A percentile compares a stretch with the other conserved stretches of the same genome.
phyloP scores from a whole-genome alignment of 1,139 yeast genomes.

The Suhomyces panamericanus region DNA sequence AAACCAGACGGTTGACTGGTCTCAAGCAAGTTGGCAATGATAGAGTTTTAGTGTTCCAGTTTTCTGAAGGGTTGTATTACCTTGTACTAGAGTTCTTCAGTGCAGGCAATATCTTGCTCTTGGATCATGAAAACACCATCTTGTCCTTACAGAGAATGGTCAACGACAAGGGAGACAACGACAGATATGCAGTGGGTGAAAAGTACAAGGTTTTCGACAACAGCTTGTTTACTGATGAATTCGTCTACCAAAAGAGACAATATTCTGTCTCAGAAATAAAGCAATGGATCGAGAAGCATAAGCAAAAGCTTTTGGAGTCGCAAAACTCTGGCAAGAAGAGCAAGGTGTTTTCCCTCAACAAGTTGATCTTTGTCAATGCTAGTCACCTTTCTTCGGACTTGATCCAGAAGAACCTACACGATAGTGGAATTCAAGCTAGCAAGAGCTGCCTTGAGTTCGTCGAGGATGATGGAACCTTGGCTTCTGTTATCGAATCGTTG shows the following conservation, averaged over 20 bases:
- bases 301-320: slow-evolving; percentile 23
- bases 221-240: slow-evolving; percentile 39
- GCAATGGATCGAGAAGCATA: slow-evolving; percentile 51
- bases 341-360: slow-evolving; percentile 65
- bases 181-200: slow-evolving; percentile 71
- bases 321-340: slow-evolving; percentile 30
- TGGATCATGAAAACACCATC: slow-evolving; percentile 69
- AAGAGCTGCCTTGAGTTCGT: slow-evolving; percentile 39
- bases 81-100: slow-evolving; percentile 89
- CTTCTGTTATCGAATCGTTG: slow-evolving; percentile 45
- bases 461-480: slow-evolving; percentile 20
- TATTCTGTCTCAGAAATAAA: slow-evolving; percentile 40
- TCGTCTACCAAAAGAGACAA: slow-evolving; percentile 13
- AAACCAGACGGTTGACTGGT: slow-evolving; percentile 72
- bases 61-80: slow-evolving; percentile 76
- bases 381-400: slow-evolving; percentile 80
- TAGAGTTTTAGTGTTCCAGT: slow-evolving; percentile 75
- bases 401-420: slow-evolving; percentile 56
- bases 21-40: slow-evolving; percentile 76
- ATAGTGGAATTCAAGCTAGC: slow-evolving; percentile 48
- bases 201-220: slow-evolving; percentile 61
- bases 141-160: slow-evolving; percentile 77
- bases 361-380: slow-evolving; percentile 64
- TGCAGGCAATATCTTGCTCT: slow-evolving; percentile 84
- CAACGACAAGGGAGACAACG: slow-evolving; percentile 63